Evolutionary conservation across 495 filamentous ascomycete species (phyloP).

Genomic region (Glarea lozoyensis): DNA sequence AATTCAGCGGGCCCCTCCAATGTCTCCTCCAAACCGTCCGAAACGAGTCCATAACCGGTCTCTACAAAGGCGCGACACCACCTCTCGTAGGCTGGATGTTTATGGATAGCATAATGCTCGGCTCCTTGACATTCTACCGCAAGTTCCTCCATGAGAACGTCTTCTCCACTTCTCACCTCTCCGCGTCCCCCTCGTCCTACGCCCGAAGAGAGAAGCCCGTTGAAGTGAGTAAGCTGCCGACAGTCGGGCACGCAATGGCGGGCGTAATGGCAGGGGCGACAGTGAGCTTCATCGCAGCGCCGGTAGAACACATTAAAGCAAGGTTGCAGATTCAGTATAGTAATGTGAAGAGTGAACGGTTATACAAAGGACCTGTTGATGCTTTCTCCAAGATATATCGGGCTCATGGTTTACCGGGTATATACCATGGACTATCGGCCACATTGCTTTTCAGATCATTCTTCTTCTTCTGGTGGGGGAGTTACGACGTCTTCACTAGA

Average conservation of each 20-base stretch:
- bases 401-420: conserved; percentile 62
- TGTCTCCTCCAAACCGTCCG: conserved; percentile 74
- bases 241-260: conserved; percentile 75
- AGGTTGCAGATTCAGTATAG: conserved; percentile 88
- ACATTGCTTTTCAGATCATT: conserved; percentile 84
- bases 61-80: conserved; percentile 89
- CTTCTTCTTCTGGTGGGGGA: conserved; percentile 98
- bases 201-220: conserved; percentile 7
- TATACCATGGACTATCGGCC: conserved; percentile 77
- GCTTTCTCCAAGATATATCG: conserved; percentile 59
- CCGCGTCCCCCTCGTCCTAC: conserved; percentile 15
- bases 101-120: conserved; percentile 95
- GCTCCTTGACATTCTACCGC: conserved; percentile 82
- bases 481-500: conserved; percentile 75
- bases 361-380: conserved; percentile 83
- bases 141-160: conserved; percentile 69
- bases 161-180: conserved; percentile 50
- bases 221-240: conserved; percentile 43
- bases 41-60: conserved; percentile 66
- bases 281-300: conserved; percentile 85
- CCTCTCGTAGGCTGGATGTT: conserved; percentile 96
- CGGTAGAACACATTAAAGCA: conserved; percentile 93
- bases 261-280: conserved; percentile 83
- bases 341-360: conserved; percentile 57
- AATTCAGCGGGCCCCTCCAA: conserved; percentile 80